phyloP scores from a whole-genome alignment of 2,329 filamentous ascomycete genomes.

The Fulvia fulva region DNA sequence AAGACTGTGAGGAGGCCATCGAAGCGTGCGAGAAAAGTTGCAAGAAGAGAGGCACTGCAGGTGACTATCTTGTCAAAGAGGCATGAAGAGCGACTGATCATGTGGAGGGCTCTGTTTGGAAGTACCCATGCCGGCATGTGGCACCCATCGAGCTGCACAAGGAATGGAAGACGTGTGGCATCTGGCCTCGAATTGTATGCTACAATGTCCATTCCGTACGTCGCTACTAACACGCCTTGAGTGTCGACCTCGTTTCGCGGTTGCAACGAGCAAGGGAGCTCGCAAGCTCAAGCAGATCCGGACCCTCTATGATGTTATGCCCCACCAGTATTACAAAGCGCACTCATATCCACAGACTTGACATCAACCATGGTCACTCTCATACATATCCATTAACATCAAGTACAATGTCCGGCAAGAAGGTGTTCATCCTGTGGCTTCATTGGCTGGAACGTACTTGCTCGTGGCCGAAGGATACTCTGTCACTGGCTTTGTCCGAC shows the following conservation, averaged over 20 bases:
- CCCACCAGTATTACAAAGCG: slow-evolving; percentile 1
- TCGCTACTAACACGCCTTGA: background rate
- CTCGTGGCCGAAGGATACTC: slow-evolving; percentile 38
- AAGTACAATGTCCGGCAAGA: slow-evolving; percentile 24
- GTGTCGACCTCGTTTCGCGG: background rate
- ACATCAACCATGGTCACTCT: background rate
- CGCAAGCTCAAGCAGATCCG: background rate
- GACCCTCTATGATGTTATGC: slow-evolving; percentile 5
- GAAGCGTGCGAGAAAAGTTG: background rate
- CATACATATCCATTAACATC: too few relatives aligned
- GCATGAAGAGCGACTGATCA: background rate
- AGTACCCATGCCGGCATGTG: too few relatives aligned
- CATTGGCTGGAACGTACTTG: slow-evolving; percentile 47
- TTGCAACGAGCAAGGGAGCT: background rate
- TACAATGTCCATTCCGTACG: too few relatives aligned
- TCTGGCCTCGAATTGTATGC: too few relatives aligned
- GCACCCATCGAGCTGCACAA: too few relatives aligned
- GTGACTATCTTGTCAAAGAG: background rate
- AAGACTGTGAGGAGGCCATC: background rate
- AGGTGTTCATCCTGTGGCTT: slow-evolving; percentile 45
- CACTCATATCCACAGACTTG: too few relatives aligned
- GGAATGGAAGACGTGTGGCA: too few relatives aligned
- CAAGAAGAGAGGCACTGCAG: background rate
- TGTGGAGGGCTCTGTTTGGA: background rate
- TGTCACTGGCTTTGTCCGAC: slow-evolving; percentile 43